Evolutionary conservation across 306 rosid species (phyloP).

Genomic region (Calophaca sinica): DNA sequence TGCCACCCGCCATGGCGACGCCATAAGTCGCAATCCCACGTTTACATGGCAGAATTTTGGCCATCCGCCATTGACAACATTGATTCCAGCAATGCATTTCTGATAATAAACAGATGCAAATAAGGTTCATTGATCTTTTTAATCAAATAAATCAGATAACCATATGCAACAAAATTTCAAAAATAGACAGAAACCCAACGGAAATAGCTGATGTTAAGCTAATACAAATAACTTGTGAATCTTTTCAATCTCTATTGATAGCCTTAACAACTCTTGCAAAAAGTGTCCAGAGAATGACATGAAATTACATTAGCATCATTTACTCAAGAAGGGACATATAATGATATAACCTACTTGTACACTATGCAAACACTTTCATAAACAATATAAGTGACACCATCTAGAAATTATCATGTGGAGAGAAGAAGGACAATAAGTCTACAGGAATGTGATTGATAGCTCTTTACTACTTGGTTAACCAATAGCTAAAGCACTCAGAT

Average conservation of each 20-base stretch:
- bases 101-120: conserved; percentile 32
- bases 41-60: no score
- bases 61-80: no score
- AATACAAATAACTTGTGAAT: conserved; percentile 1
- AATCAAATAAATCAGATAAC: background rate
- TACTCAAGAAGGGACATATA: conserved; percentile 10
- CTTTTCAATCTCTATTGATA: conserved; percentile 21
- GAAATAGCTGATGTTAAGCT: background rate
- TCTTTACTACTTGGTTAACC: background rate
- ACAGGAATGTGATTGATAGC: background rate
- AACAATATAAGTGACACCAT: background rate
- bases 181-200: conserved; percentile 5
- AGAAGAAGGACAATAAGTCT: background rate
- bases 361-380: conserved; percentile 7
- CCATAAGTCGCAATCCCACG: no score
- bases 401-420: conserved; percentile 3
- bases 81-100: background rate
- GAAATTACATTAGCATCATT: conserved; percentile 13
- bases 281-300: conserved; percentile 3
- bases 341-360: background rate
- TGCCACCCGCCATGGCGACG: no score
- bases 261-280: conserved; percentile 24
- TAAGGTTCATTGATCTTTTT: background rate
- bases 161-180: background rate
- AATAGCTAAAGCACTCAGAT: background rate